Conservation (phyloP, 441 rosid species). For the Pelargonium cotyledonis region DNA sequence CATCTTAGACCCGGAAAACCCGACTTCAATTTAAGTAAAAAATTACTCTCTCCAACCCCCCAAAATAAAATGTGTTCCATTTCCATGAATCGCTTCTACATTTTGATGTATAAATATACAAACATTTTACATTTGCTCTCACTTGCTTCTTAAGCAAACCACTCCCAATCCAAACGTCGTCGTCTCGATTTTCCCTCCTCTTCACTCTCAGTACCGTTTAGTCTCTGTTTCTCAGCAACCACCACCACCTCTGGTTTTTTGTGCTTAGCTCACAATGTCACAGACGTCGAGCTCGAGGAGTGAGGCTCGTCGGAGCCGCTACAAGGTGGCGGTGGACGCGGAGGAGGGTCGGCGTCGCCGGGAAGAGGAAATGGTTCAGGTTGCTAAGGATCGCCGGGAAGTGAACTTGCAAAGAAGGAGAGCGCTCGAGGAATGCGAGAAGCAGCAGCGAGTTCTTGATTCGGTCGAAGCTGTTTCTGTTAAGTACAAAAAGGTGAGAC, state of each 20-base stretch:
- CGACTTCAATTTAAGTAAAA: background rate
- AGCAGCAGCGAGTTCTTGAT: background rate
- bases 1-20: background rate
- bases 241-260: too few relatives aligned
- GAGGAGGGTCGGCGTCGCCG: background rate
- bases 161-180: background rate
- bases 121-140: background rate
- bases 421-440: background rate
- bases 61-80: background rate
- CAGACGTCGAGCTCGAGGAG: background rate
- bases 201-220: too few relatives aligned
- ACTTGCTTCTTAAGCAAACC: background rate
- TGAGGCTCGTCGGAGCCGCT: background rate
- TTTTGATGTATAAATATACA: too few relatives aligned
- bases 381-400: background rate
- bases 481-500: background rate
- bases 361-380: background rate
- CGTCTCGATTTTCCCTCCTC: background rate
- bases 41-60: background rate
- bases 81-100: background rate
- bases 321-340: background rate
- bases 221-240: too few relatives aligned
- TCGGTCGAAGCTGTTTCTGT: background rate
- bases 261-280: background rate
- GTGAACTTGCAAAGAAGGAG: background rate